Conservation (phyloP, 1,284 basidiomycete species). For the Ganoderma multipileum region DNA sequence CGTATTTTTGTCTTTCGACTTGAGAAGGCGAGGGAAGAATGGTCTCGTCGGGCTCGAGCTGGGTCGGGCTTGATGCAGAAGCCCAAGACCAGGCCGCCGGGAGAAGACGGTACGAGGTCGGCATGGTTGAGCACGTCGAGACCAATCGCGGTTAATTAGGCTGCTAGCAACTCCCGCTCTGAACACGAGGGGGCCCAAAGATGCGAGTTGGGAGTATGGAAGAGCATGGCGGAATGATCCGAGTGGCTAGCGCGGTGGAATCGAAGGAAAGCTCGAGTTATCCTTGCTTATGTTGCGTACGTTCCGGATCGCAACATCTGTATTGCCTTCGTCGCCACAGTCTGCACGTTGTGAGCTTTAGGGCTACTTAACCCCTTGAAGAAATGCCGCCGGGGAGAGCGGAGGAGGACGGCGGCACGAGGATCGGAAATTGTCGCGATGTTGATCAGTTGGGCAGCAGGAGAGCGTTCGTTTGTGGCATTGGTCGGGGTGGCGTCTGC, state of each 20-base stretch:
- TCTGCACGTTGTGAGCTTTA: background rate
- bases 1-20: background rate
- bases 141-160: slow-evolving; percentile 1
- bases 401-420: background rate
- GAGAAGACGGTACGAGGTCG: background rate
- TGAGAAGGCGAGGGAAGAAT: background rate
- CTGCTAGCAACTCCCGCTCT: background rate
- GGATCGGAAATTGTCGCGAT: background rate
- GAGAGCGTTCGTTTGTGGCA: background rate
- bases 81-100: background rate
- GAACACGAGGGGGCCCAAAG: background rate
- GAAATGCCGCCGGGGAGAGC: background rate
- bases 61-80: background rate
- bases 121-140: background rate
- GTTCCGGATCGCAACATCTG: background rate
- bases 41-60: background rate
- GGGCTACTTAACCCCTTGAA: background rate
- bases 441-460: background rate
- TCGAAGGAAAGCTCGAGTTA: background rate
- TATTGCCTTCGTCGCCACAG: background rate
- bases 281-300: background rate
- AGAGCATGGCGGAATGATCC: background rate
- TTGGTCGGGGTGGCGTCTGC: background rate
- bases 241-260: background rate
- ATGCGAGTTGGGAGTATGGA: background rate